phyloP scores from a whole-genome alignment of 202 grass and related monocot species.

The Carex sylvatica region DNA sequence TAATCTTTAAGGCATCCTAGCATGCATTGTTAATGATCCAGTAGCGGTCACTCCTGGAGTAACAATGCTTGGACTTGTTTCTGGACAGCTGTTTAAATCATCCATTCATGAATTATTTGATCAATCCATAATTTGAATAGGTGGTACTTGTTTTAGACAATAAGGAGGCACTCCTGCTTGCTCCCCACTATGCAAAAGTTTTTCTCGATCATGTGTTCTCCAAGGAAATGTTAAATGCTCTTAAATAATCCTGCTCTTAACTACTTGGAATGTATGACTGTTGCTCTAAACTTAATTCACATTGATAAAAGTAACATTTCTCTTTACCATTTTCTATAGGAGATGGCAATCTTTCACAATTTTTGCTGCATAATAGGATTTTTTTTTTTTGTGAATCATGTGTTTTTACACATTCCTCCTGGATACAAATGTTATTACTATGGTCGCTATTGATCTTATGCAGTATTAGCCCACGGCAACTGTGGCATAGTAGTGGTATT shows the following conservation, averaged over 20 bases:
- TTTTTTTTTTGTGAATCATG: background rate
- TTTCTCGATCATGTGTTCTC: background rate
- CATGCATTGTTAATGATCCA: background rate
- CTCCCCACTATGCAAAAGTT: background rate
- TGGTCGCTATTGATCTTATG: background rate
- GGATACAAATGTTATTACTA: background rate
- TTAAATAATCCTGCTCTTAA: background rate
- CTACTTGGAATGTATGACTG: background rate
- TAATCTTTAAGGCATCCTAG: background rate
- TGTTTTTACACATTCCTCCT: background rate
- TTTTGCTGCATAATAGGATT: background rate
- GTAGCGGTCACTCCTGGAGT: background rate
- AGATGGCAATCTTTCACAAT: background rate
- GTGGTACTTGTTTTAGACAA: background rate
- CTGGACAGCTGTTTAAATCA: background rate
- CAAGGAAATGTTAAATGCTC: background rate
- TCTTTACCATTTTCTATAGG: background rate
- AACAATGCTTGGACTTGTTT: background rate
- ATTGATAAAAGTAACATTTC: background rate
- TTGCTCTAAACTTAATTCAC: slow-evolving; percentile 2
- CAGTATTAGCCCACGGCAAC: background rate
- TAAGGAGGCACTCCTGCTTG: background rate
- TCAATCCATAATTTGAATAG: background rate
- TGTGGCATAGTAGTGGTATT: background rate
- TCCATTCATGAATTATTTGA: background rate